Percentiles rank a stretch among this genome's conserved stretches.
Evolutionary conservation across 768 basidiomycete genomes (phyloP).

Genomic region (Gautieria morchelliformis): DNA sequence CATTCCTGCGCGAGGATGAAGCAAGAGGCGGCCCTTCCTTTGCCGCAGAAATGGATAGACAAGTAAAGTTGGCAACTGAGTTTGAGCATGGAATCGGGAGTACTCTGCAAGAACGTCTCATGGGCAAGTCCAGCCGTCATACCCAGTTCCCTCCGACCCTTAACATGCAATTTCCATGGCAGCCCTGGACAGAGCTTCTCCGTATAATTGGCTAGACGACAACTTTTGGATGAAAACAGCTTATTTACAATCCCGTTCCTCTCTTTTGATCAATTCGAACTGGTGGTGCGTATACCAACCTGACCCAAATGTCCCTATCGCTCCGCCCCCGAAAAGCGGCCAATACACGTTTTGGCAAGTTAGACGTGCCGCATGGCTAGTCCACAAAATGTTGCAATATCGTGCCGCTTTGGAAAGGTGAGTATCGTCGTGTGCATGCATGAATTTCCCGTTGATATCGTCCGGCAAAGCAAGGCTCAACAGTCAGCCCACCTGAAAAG

Average conservation of each 20-base stretch:
- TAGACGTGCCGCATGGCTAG: slow-evolving; percentile 73
- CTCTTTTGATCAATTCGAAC: slow-evolving; percentile 83
- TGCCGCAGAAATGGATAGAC: slow-evolving; percentile 39
- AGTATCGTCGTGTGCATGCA: slow-evolving; percentile 13
- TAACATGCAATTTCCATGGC: slow-evolving; percentile 5
- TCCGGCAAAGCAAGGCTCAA: neutral
- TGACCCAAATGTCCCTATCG: slow-evolving; percentile 51
- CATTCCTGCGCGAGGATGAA: slow-evolving; percentile 71
- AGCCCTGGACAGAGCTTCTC: slow-evolving; percentile 77
- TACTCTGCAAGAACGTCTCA: slow-evolving; percentile 59
- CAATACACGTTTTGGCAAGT: slow-evolving; percentile 73
- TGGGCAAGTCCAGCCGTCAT: slow-evolving; percentile 36
- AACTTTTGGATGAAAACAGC: slow-evolving; percentile 85
- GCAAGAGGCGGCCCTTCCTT: slow-evolving; percentile 44
- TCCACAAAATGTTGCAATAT: slow-evolving; percentile 63
- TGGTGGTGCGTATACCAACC: slow-evolving; percentile 91
- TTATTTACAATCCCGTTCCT: slow-evolving; percentile 81
- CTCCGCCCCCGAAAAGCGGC: slow-evolving; percentile 14
- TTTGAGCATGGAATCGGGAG: slow-evolving; percentile 65
- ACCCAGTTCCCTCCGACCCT: neutral
- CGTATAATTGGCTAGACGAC: slow-evolving; percentile 90
- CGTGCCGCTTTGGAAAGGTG: slow-evolving; percentile 57
- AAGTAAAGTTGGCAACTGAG: slow-evolving; percentile 52
- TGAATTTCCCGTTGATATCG: neutral
- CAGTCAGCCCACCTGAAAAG: neutral